These are phyloP conservation scores for Cerrena zonata DNA, from an alignment of 1,284 basidiomycete genomes.

Conservation along the genomic window DNA sequence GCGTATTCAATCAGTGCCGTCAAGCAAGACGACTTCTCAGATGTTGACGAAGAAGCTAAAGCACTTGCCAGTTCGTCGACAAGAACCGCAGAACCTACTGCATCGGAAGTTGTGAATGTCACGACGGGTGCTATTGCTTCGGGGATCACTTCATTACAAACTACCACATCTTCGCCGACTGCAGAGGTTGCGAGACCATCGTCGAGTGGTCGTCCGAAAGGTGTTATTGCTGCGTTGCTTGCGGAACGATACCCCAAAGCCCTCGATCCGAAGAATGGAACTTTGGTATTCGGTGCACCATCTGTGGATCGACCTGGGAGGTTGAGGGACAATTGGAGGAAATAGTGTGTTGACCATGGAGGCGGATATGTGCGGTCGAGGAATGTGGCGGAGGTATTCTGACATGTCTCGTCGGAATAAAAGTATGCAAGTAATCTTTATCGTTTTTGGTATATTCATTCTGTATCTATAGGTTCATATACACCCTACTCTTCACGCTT, in stretches of 20 bases:
- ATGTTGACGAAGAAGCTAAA: conserved; percentile 71
- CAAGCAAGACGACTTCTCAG: conserved; percentile 87
- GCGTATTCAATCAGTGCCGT: conserved; percentile 90
- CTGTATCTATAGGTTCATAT: background rate
- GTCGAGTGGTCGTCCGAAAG: conserved; percentile 20
- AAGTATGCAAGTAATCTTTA: background rate
- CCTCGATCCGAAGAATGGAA: conserved; percentile 55
- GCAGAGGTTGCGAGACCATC: conserved; percentile 11
- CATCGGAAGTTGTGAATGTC: conserved; percentile 15
- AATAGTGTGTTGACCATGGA: background rate
- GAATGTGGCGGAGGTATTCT: background rate
- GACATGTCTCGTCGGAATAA: background rate
- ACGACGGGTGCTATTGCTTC: conserved; percentile 4
- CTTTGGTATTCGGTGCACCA: conserved; percentile 66
- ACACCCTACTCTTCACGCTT: background rate
- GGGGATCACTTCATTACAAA: background rate
- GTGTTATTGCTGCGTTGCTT: conserved; percentile 42
- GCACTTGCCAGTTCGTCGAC: conserved; percentile 34
- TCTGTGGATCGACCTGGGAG: conserved; percentile 53
- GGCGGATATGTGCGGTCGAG: background rate
- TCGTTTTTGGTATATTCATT: background rate
- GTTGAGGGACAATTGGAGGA: conserved; percentile 18
- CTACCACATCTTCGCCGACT: conserved; percentile 6
- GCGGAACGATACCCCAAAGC: conserved; percentile 43
- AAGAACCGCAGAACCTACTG: background rate